phyloP scores from a whole-genome alignment of 768 basidiomycete genomes.

The Dioszegia hungarica region DNA sequence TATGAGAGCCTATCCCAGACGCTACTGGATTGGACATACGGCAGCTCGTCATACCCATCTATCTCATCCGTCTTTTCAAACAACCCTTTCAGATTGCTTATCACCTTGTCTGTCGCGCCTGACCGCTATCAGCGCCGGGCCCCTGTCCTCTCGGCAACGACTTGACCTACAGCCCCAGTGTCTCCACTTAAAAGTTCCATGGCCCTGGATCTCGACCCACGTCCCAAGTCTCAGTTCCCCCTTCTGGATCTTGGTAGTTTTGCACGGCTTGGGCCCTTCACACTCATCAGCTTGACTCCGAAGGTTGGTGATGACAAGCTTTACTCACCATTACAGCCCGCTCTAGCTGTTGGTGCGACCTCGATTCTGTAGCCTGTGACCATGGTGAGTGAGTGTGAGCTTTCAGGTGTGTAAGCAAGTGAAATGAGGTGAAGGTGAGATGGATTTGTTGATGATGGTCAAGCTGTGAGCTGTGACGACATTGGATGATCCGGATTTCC shows the following conservation, averaged over 20 bases:
- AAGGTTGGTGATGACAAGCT: neutral
- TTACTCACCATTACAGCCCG: conserved; percentile 32
- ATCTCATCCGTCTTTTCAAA: conserved; percentile 63
- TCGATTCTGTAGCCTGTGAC: conserved; percentile 36
- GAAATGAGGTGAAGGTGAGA: too few species aligned
- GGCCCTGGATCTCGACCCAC: conserved; percentile 68
- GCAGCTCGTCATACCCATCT: conserved; percentile 61
- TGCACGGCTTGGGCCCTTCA: conserved; percentile 38
- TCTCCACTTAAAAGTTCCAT: conserved; percentile 68
- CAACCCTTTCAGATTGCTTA: conserved; percentile 65
- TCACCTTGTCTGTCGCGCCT: conserved; percentile 58
- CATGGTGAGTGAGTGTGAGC: conserved; percentile 4
- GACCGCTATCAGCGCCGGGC: conserved; percentile 25
- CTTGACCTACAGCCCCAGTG: conserved; percentile 74
- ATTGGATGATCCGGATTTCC: too few species aligned
- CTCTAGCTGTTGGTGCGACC: conserved; percentile 16
- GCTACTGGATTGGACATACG: conserved; percentile 16
- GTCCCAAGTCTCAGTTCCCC: conserved; percentile 68
- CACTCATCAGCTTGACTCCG: neutral
- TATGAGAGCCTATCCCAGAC: neutral
- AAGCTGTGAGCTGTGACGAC: too few species aligned
- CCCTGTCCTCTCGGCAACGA: too few species aligned
- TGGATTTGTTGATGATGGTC: too few species aligned
- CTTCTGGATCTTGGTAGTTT: conserved; percentile 69
- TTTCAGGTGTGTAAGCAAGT: too few species aligned